Percentiles rank a stretch among this genome's conserved stretches.
Conservation (phyloP, 306 rosid genomes). For the Cyamopsis tetragonoloba region DNA sequence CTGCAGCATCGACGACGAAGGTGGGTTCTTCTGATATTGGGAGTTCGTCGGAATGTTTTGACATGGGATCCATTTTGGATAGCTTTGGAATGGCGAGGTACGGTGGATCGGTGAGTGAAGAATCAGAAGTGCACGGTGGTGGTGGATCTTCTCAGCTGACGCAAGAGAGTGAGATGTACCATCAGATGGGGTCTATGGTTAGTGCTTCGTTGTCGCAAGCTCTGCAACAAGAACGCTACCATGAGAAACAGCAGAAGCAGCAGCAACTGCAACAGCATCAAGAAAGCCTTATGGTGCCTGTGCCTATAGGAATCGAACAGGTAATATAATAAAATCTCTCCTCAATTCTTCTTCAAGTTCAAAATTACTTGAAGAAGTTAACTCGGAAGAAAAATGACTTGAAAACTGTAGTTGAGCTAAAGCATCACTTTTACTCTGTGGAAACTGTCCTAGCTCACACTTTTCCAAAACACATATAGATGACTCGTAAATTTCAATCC, state of each 20-base stretch:
- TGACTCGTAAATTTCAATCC: too few relatives aligned
- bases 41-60: conserved; percentile 43
- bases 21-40: conserved; percentile 23
- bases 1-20: conserved; percentile 22
- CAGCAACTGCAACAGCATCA: conserved; percentile 23
- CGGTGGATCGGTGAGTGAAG: conserved; percentile 45
- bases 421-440: too few relatives aligned
- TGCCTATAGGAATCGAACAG: conserved; percentile 56
- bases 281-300: conserved; percentile 45
- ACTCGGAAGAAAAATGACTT: too few relatives aligned
- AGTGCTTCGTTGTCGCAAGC: conserved; percentile 56
- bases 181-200: conserved; percentile 40
- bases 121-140: conserved; percentile 29
- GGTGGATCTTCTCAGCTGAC: conserved; percentile 40
- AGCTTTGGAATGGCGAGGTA: conserved; percentile 37
- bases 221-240: conserved; percentile 56
- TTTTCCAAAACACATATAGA: too few relatives aligned
- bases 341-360: not conserved
- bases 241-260: conserved; percentile 40
- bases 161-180: conserved; percentile 42
- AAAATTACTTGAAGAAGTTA: not conserved
- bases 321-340: conserved; percentile 19
- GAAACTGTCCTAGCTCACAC: too few relatives aligned
- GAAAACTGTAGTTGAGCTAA: too few relatives aligned
- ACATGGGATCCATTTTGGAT: conserved; percentile 37